These are phyloP conservation scores for Fusarium pseudograminearum DNA, from an alignment of 2,329 filamentous ascomycete species.

Conservation along the genomic window DNA sequence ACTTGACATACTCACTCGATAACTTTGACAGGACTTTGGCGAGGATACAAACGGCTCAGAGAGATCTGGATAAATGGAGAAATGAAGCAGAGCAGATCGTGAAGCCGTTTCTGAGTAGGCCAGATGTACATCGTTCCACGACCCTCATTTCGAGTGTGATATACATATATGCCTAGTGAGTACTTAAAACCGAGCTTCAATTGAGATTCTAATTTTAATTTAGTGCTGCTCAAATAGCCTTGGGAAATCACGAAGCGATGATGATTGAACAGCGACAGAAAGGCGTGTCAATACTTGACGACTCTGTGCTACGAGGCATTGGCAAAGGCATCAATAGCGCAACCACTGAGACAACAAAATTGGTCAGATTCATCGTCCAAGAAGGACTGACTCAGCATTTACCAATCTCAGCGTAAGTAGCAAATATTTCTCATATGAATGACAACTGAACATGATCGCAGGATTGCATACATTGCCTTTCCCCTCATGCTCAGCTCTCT, in stretches of 20 bases:
- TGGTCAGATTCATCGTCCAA: conserved; percentile 11
- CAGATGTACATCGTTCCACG: conserved; percentile 8
- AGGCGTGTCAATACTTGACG: conserved; percentile 17
- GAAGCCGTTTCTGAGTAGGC: background rate
- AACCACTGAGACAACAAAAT: conserved; percentile 11
- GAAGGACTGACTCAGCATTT: conserved; percentile 13
- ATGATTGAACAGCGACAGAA: conserved; percentile 37
- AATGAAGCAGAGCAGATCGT: conserved; percentile 1
- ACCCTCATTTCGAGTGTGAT: conserved; percentile 27
- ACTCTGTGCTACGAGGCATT: conserved; percentile 18
- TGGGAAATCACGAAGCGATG: conserved; percentile 20
- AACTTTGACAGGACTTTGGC: conserved; percentile 10
- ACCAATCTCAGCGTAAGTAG: conserved; percentile 9
- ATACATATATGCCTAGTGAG: conserved; percentile 33
- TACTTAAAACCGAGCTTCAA: fast-evolving
- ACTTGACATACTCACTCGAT: conserved; percentile 8
- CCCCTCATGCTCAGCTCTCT: conserved; percentile 25
- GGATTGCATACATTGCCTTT: conserved; percentile 20
- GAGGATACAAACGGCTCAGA: background rate
- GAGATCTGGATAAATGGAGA: background rate
- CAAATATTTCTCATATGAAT: fast-evolving
- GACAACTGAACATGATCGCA: background rate
- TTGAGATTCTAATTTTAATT: fast-evolving
- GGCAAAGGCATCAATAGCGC: conserved; percentile 9
- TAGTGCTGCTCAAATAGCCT: conserved; percentile 32